Base-by-base conservation (phyloP, 2,329 filamentous ascomycete genomes). In the Monosporascus ibericus region DNA sequence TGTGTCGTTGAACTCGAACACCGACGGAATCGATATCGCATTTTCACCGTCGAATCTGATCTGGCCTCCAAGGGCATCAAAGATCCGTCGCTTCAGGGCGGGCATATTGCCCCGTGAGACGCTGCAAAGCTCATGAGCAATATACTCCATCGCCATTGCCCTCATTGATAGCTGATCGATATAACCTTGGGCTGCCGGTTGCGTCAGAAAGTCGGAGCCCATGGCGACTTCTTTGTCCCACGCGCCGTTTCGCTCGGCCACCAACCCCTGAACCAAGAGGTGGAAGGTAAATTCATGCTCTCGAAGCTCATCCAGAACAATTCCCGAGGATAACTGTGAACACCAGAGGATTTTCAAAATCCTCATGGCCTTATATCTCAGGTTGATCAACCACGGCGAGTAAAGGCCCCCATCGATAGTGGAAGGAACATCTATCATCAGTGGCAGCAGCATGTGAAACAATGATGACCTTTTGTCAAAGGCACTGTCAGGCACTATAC, bases 1-100 rank as follows among this genome's bases (percentile, higher is more conserved):
- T 63, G 97, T 97, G 70, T 99, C 94, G 62, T 95, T 94, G 22
- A 97, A 78, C 58, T 96, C 91, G 63, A 97, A 96, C 6, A 97
- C 80, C 3, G 88, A 91, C 1, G 86, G 80, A 53, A 90, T 87
- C 27, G 76, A 73, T 38, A 87, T 74, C 5, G 83, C 75, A 50
- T 88, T 81, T 47, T 86, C 85, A 53, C 82, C 82, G 15, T 86
- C 80, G 18, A 84, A 74, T 11, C 81, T 76, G 7, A 90, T 83
- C 42, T 87, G 84, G 5, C 94, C 94, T 44, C 92, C 82, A n/a
- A 97, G 74, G 0, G 90, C 82, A 54, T 85, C 82, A 47, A 85
- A 82, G 5, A 88, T 81, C 6, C 84, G 78, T 52, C 84, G 75
- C 66, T 89, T 88, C 49, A 88, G 74, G 30, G 85, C 84, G 3